These are phyloP conservation scores for Rhexocercosporidium sp. DNA, from an alignment of 2,329 filamentous ascomycete genomes.

Conservation along the genomic window DNA sequence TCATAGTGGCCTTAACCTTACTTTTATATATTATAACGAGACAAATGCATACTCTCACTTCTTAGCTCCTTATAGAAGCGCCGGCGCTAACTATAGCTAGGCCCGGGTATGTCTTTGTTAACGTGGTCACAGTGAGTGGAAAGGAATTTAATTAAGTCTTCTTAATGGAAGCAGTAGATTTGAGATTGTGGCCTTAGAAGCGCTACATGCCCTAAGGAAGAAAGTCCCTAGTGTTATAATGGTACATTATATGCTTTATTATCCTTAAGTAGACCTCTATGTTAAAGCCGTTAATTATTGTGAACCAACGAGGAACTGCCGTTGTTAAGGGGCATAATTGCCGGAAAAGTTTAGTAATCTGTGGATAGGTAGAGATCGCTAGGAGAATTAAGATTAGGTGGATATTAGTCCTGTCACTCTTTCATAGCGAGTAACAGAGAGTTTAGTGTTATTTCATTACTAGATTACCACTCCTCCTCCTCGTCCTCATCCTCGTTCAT, in stretches of 20 bases:
- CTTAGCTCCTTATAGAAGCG: too few relatives aligned
- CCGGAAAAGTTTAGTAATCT: neutral
- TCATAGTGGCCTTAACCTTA: too few relatives aligned
- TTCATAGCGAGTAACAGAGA: neutral
- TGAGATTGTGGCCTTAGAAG: neutral
- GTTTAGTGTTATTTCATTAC: neutral
- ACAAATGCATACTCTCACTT: too few relatives aligned
- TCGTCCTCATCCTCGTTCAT: neutral
- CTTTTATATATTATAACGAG: too few relatives aligned
- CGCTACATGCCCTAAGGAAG: neutral
- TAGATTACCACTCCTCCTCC: slow-evolving; percentile 2
- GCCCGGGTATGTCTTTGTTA: too few relatives aligned
- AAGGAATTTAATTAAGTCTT: neutral
- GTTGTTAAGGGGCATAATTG: neutral
- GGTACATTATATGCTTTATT: neutral
- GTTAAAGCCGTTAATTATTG: neutral
- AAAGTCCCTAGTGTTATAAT: neutral
- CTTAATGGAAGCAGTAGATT: neutral
- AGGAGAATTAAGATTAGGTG: neutral
- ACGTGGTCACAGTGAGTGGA: too few relatives aligned
- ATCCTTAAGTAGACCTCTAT: neutral
- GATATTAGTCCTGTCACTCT: neutral
- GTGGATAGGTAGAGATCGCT: neutral
- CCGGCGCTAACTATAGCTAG: too few relatives aligned
- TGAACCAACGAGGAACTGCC: neutral